A percentile compares a stretch with the other conserved stretches of the same genome.
Evolutionary conservation across 1,284 basidiomycete species (phyloP).

Genomic region (Exobasidium rhododendri): DNA sequence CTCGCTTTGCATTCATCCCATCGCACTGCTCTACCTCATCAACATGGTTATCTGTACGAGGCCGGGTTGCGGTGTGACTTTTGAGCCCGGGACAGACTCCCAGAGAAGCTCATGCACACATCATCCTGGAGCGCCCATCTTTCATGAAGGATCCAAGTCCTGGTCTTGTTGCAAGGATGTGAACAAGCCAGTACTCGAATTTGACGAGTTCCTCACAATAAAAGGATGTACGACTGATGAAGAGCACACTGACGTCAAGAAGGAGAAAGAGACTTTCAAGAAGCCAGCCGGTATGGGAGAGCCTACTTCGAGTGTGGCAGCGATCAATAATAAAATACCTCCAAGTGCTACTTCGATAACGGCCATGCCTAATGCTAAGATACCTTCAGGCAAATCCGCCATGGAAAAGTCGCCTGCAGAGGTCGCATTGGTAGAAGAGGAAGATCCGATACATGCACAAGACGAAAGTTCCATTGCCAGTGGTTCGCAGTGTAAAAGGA

Average conservation of each 20-base stretch:
- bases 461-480: constrained; percentile 18
- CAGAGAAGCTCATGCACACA: constrained; percentile 26
- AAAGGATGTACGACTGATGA: constrained; percentile 36
- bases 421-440: constrained; percentile 16
- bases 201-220: constrained; percentile 51
- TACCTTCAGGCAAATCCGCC: neutral
- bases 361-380: neutral
- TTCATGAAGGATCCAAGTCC: constrained; percentile 53
- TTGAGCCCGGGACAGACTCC: constrained; percentile 17
- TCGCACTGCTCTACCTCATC: too few species aligned
- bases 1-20: too few species aligned
- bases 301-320: neutral
- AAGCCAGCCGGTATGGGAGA: neutral
- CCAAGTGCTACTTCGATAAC: neutral
- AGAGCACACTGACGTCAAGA: constrained; percentile 36
- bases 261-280: constrained; percentile 13
- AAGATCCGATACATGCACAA: constrained; percentile 21
- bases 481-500: constrained; percentile 34
- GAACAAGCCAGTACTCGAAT: constrained; percentile 54
- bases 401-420: neutral
- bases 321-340: neutral
- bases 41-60: constrained; percentile 49
- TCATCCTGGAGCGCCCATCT: constrained; percentile 52
- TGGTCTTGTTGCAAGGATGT: constrained; percentile 54
- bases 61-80: constrained; percentile 48